These are phyloP conservation scores for Psilocybe azurescens DNA, from an alignment of 768 basidiomycete species.

Conservation along the genomic window DNA sequence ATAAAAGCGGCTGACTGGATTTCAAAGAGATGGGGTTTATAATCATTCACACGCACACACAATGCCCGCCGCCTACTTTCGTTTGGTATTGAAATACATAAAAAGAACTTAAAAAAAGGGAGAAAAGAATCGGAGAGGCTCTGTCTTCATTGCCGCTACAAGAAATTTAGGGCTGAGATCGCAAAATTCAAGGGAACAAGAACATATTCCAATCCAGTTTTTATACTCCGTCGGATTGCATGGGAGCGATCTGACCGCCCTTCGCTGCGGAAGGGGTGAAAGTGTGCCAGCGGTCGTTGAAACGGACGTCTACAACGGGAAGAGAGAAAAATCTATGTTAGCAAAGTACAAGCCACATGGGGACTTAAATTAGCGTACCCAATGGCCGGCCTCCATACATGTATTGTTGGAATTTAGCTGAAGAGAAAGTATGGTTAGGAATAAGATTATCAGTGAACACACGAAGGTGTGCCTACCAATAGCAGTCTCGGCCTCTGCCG, in stretches of 20 bases:
- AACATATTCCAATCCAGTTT: background rate
- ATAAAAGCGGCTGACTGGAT: too few relatives aligned
- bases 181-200: background rate
- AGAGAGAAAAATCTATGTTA: constrained; percentile 5
- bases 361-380: constrained; percentile 42
- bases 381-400: constrained; percentile 93
- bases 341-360: constrained; percentile 5
- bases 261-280: constrained; percentile 90
- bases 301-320: constrained; percentile 75
- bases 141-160: background rate
- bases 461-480: constrained; percentile 59
- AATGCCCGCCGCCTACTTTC: background rate
- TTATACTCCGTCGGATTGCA: constrained; percentile 57
- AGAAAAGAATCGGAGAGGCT: background rate
- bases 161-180: background rate
- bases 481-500: constrained; percentile 91
- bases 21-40: too few relatives aligned
- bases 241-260: constrained; percentile 75
- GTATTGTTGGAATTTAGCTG: constrained; percentile 95
- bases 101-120: background rate
- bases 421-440: background rate
- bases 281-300: constrained; percentile 96
- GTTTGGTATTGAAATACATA: background rate
- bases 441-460: background rate
- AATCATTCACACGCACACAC: background rate